Evolutionary conservation across 208 protist genomes (phyloP).

Genomic region (Leishmania martiniquensis): DNA sequence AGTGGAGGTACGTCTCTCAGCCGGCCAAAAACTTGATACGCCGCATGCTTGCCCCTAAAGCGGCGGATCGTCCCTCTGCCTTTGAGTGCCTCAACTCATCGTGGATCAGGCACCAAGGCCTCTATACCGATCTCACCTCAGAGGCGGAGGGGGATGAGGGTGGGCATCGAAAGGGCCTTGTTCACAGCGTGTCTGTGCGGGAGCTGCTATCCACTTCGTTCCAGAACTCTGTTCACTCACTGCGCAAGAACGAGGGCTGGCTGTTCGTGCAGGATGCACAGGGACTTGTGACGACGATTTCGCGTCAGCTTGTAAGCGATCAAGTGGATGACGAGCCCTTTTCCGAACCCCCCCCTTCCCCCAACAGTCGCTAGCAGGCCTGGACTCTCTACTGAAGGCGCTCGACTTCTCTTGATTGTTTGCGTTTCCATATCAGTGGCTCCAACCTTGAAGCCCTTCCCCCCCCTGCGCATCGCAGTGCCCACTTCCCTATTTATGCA

Average conservation of each 20-base stretch:
- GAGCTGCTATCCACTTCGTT: constrained; percentile 35
- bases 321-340: constrained; percentile 16
- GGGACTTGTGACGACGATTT: constrained; percentile 38
- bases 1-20: constrained; percentile 56
- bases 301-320: constrained; percentile 27
- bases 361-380: background rate
- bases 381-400: constrained; percentile 8
- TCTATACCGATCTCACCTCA: constrained; percentile 14
- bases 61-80: constrained; percentile 44
- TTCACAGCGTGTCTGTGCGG: constrained; percentile 21
- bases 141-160: constrained; percentile 18
- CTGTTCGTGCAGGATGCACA: constrained; percentile 42
- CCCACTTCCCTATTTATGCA: background rate
- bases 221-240: constrained; percentile 35
- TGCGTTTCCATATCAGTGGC: background rate
- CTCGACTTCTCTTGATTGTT: background rate
- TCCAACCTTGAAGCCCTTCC: background rate
- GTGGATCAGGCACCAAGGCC: constrained; percentile 34
- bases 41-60: constrained; percentile 43
- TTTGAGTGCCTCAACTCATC: constrained; percentile 50
- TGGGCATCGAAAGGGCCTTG: constrained; percentile 15
- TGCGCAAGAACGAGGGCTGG: constrained; percentile 49
- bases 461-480: background rate
- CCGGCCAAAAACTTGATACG: constrained; percentile 44
- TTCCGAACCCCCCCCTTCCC: background rate